Evolutionary conservation across 2,329 filamentous ascomycete species (phyloP).

Genomic region (Trichoderma hamatum): DNA sequence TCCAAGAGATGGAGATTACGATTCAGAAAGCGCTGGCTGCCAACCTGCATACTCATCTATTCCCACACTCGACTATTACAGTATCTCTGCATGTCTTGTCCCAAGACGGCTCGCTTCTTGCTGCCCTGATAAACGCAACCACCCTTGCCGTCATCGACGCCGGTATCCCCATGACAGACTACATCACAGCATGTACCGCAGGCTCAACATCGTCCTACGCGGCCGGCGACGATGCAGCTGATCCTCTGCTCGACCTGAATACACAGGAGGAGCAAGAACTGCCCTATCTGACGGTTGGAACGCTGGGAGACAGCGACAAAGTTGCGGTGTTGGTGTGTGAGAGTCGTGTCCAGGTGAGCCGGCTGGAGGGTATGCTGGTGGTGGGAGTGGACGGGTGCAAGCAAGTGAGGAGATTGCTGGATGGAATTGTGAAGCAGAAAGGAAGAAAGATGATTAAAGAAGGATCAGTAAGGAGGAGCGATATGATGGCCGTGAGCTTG

Average conservation of each 20-base stretch:
- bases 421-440: slow-evolving; percentile 74
- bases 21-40: slow-evolving; percentile 76
- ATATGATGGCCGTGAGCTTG: slow-evolving; percentile 55
- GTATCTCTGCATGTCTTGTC: slow-evolving; percentile 85
- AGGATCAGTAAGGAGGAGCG: slow-evolving; percentile 53
- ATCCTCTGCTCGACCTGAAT: slow-evolving; percentile 81
- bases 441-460: slow-evolving; percentile 66
- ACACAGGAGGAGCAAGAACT: slow-evolving; percentile 82
- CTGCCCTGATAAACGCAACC: slow-evolving; percentile 85
- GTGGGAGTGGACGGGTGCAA: slow-evolving; percentile 91
- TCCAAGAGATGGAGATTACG: slow-evolving; percentile 77
- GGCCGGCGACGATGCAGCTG: slow-evolving; percentile 67
- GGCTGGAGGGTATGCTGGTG: slow-evolving; percentile 89
- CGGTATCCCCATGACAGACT: slow-evolving; percentile 92
- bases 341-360: slow-evolving; percentile 77
- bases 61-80: slow-evolving; percentile 82
- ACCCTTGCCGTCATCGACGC: slow-evolving; percentile 93
- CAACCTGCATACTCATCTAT: slow-evolving; percentile 82
- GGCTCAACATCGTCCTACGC: slow-evolving; percentile 73
- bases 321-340: slow-evolving; percentile 84
- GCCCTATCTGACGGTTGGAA: slow-evolving; percentile 84
- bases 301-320: slow-evolving; percentile 71
- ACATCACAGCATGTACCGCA: slow-evolving; percentile 84
- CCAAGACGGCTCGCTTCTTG: slow-evolving; percentile 87
- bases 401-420: slow-evolving; percentile 79